Evolutionary conservation across 192 early-diverging fungal genomes (phyloP).

Genomic region (Coemansia brasiliensis): DNA sequence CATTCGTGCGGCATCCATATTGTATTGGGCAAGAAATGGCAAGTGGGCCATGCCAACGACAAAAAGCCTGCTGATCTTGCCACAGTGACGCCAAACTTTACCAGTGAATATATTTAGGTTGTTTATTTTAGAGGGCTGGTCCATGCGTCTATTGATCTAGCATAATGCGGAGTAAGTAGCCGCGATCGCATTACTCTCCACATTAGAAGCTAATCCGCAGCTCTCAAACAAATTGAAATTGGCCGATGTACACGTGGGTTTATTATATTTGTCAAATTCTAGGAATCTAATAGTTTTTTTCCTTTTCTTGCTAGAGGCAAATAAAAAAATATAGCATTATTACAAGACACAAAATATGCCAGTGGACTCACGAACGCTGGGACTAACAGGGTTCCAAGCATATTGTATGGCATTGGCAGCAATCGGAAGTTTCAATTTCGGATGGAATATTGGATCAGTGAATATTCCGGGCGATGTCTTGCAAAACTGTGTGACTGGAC

Average conservation of each 20-base stretch:
- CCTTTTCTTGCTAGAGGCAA: conserved; percentile 4
- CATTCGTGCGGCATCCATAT: conserved; percentile 52
- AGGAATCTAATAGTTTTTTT: background rate
- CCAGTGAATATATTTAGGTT: conserved; percentile 1
- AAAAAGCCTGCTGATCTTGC: background rate
- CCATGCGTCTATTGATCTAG: too few relatives aligned
- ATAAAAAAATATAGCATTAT: too few relatives aligned
- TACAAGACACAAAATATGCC: conserved; percentile 23
- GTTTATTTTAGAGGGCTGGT: background rate
- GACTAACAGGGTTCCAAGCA: conserved; percentile 45
- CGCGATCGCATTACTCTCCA: background rate
- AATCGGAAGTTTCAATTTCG: conserved; percentile 56
- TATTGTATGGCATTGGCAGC: conserved; percentile 48
- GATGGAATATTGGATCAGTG: conserved; percentile 58
- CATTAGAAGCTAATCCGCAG: background rate
- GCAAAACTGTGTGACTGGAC: conserved; percentile 53
- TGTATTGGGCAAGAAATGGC: conserved; percentile 52
- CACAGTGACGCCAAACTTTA: background rate
- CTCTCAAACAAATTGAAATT: too few relatives aligned
- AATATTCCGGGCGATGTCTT: conserved; percentile 61
- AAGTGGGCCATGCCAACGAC: conserved; percentile 29
- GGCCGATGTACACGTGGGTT: too few relatives aligned
- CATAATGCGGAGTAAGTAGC: too few relatives aligned
- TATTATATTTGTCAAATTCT: background rate
- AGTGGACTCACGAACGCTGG: conserved; percentile 46